Evolutionary conservation across 2,329 filamentous ascomycete species (phyloP), one percentile per base, ranked within the genome.

Genomic region (Helminthosporium solani): DNA sequence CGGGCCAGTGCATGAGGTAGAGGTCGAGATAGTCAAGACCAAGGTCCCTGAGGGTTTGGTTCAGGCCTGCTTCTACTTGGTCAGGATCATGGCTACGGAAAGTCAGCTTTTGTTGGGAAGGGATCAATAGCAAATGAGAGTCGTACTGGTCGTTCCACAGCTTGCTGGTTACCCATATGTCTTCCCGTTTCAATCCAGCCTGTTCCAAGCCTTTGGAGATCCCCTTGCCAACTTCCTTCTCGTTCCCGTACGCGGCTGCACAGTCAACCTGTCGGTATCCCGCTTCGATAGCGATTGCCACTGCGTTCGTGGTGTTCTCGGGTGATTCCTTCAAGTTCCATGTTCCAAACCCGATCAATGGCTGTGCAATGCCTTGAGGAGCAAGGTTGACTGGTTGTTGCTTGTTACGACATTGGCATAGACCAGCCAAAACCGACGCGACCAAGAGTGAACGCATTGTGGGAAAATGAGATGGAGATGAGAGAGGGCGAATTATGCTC

Each of bases 11-110:
- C 61, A 92, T 82, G 61, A 91, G 78, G 79, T 84, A 95, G 55
- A 94, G 81, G 71, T 94, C 89, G 71, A 95, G 90, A 79, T 94
- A 92, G 64, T 90, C 88, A 53, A 94, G 42, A 67, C 49, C 84
- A 83, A 86, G 86, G 90, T 77, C 90, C 14, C 83, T 78, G 61
- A 91, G 74, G 57, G 82, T 86, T 75, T 52, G 80, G 77, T 49
- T 91, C 73, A 92, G 88, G 66, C 82, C 83, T 70, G 80, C 81
- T 70, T 75, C 78, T 14, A 54, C 52, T n/a, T 46, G 44, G 27
- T 42, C 37, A 3, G 46, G 41, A 14, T 44, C 46, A 20, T 54
- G 52, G 41, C 52, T 51, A 7, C 16, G 11, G 4, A 21, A 23
- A 16, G 39, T 44, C n/a, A 47, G 33, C 2, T 19, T 3, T 9